Evolutionary conservation across 129 eudicot species (phyloP).

Genomic region (Ambrosia artemisiifolia): DNA sequence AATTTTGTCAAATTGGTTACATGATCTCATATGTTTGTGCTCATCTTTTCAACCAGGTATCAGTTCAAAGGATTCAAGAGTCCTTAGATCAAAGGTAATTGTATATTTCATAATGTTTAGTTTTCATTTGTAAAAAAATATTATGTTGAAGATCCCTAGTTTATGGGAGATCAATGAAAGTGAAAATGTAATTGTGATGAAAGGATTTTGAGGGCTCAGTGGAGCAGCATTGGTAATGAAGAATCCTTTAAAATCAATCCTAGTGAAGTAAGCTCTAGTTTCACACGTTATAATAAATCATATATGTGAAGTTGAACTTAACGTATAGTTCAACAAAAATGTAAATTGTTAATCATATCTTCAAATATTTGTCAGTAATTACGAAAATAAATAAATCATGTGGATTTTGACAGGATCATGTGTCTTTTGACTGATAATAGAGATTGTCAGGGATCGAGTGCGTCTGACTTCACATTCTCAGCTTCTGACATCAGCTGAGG

Average conservation of each 20-base stretch:
- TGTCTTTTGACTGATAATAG: slow-evolving; percentile 27
- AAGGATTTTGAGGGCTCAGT: slow-evolving; percentile 64
- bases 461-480: slow-evolving; percentile 77
- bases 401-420: neutral
- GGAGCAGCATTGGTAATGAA: slow-evolving; percentile 47
- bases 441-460: slow-evolving; percentile 49
- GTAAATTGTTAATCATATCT: no score
- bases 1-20: neutral
- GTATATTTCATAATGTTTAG: neutral
- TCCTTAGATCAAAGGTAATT: slow-evolving; percentile 60
- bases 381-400: slow-evolving; percentile 36
- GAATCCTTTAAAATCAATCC: slow-evolving; percentile 34
- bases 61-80: slow-evolving; percentile 72
- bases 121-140: neutral
- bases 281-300: neutral
- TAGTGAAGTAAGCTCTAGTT: slow-evolving; percentile 53
- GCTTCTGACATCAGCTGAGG: slow-evolving; percentile 73
- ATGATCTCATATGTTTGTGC: slow-evolving; percentile 1
- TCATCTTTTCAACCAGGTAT: slow-evolving; percentile 49
- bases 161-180: slow-evolving; percentile 50
- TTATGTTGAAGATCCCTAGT: neutral
- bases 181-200: slow-evolving; percentile 38
- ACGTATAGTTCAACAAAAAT: neutral
- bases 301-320: neutral
- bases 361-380: neutral